Evolutionary conservation across 495 filamentous ascomycete genomes (phyloP), one percentile per base, ranked within the genome.

Genomic region (Achaetomiella virescens): DNA sequence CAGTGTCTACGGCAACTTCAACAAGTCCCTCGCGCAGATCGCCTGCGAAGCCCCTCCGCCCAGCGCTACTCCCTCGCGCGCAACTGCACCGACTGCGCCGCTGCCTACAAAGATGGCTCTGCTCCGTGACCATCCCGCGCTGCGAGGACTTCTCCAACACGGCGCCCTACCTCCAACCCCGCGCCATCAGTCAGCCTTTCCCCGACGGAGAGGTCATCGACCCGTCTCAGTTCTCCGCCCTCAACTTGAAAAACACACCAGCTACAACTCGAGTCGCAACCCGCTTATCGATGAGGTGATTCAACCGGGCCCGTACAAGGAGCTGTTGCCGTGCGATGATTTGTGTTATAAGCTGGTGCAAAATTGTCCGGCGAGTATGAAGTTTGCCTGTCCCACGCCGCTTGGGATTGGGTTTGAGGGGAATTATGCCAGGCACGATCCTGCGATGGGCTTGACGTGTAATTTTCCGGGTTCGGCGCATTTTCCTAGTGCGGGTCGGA

Each of bases 71-170:
- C 91, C 1, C 82, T 97, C 31, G 86, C 82, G 0, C 78, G 83
- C 22, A 79, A 68, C 63, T 99, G 93, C 74, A 62, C 61, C 22
- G 80, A 91, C 72, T 99, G 93, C 70, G 83, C 76, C 8, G 55
- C 59, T 2, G 88, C 89, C 6, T 99, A 99, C 75, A 95, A 89
- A 66, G 71, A 84, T 99, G 93, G 93, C 84, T 99, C 38, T 99
- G 93, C 74, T 82, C 88, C 45, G 91, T 97, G 33, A 85, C 81
- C 14, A 93, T 99, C 60, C 93, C 93, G 0, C 86, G 88, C 38
- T 99, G 93, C 77, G 83, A 83, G 59, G 92, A 95, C 71, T 91
- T 86, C 61, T 83, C 80, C 47, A 81, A 76, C 24, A 48, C 60
- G 1, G 70, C 75, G 1, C 2, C 67, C 0, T 87, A 72, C 62